Evolutionary conservation across 352 stramenopile genomes (phyloP), one percentile per base, ranked within the genome.

Genomic region (Lagenidium sp.): DNA sequence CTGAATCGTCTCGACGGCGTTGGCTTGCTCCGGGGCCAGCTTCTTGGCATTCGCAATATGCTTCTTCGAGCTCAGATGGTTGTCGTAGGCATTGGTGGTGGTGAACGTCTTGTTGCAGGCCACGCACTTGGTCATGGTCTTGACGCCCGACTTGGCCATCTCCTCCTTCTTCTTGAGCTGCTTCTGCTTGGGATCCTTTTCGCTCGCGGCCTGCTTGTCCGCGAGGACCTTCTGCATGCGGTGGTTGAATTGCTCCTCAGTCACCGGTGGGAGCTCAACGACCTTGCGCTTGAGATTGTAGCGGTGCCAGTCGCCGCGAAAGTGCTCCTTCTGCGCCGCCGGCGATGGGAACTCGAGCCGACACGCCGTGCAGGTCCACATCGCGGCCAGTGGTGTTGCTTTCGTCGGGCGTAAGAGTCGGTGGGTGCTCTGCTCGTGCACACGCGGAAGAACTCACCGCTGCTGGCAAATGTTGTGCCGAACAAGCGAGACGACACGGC

Each of bases 221-320:
- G 70, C 59, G 31, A 69, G 48, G 48, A 87, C 65, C 48, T 82
- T 83, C 29, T 72, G 64, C 72, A 92, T 93, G 41, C 82, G 75
- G 45, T 71, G 49, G 28, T 86, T 65, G 55, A 93, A 95, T 55
- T 91, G 78, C 41, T 79, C 59, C 55, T 97, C 74, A 16, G 83
- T 85, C 46, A 99, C 72, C 19, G 96, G 77, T 35, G 81, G 73
- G 49, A 99, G 68, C 45, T 89, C 82, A 38, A 95, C 88, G 38
- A 98, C 91, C 53, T 98, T 97, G 51, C 96, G 91, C 82, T 98
- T 98, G 32, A 99, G 81, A 47, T 95, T 95, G 64, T 95, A 95
- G 44, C 81, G 90, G 62, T 99, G 96, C 95, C 95, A 98, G 60
- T 98, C 94, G 49, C 85, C 86, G 61, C 96, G 97, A 67, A 96